Conservation (phyloP, 108 stramenopile species). For the Cyclotella distinguenda region DNA sequence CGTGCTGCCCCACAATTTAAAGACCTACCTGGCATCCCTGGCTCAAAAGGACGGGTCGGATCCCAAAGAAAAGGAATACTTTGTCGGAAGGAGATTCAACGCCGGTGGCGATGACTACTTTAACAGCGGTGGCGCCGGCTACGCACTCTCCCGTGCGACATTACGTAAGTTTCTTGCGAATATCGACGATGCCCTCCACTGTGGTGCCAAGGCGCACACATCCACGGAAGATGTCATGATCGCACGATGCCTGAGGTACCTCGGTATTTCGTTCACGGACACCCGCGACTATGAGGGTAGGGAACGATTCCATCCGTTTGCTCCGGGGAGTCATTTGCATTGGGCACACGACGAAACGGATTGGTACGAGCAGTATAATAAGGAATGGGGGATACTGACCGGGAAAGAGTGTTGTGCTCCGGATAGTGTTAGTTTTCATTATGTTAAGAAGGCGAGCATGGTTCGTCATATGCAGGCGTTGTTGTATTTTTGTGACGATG, state of each 20-base stretch:
- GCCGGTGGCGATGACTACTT: slow-evolving; percentile 54
- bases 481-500: slow-evolving; percentile 50
- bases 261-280: slow-evolving; percentile 55
- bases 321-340: slow-evolving; percentile 62
- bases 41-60: slow-evolving; percentile 35
- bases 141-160: slow-evolving; percentile 54
- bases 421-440: slow-evolving; percentile 89
- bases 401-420: slow-evolving; percentile 84
- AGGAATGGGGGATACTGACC: slow-evolving; percentile 65
- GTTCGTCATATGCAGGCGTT: slow-evolving; percentile 68
- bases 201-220: slow-evolving; percentile 46
- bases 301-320: slow-evolving; percentile 81
- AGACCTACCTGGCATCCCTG: slow-evolving; percentile 56
- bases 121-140: slow-evolving; percentile 81
- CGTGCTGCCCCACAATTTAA: slow-evolving; percentile 86
- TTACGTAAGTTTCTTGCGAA: slow-evolving; percentile 37
- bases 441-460: slow-evolving; percentile 81
- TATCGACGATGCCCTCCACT: slow-evolving; percentile 50
- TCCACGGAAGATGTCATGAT: slow-evolving; percentile 71
- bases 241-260: slow-evolving; percentile 43
- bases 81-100: slow-evolving; percentile 74
- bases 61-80: slow-evolving; percentile 56
- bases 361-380: slow-evolving; percentile 73
- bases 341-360: slow-evolving; percentile 48
- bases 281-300: slow-evolving; percentile 65